These are phyloP conservation scores for Paramecium sexaurelia DNA, from an alignment of 73 alveolate species.

Conservation along the genomic window DNA sequence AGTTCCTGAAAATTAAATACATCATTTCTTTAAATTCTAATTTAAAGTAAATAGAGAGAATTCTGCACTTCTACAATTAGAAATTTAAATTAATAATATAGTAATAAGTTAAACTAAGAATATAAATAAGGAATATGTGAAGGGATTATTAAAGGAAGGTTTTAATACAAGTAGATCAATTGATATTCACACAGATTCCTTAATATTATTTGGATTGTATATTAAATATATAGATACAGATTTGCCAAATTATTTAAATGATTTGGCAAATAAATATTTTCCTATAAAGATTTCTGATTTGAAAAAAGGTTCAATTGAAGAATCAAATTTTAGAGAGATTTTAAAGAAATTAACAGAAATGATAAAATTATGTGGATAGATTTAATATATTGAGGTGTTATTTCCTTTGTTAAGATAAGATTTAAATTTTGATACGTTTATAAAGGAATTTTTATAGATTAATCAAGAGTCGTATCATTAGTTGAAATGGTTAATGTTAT, in stretches of 20 bases:
- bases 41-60: conserved; percentile 18
- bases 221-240: not conserved
- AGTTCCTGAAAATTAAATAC: not conserved
- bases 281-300: conserved; percentile 55
- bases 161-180: not conserved
- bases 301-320: conserved; percentile 52
- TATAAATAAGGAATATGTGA: not conserved
- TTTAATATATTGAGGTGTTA: conserved; percentile 56
- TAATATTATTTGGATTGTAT: conserved; percentile 41
- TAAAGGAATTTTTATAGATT: not conserved
- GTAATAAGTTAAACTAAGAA: not conserved
- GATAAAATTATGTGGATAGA: conserved; percentile 54
- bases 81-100: not conserved
- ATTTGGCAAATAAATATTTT: conserved; percentile 28
- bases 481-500: conserved; percentile 44
- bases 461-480: not conserved
- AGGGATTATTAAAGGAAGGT: not conserved
- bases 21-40: not conserved
- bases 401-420: conserved; percentile 59
- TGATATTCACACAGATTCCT: conserved; percentile 22
- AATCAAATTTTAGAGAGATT: conserved; percentile 30
- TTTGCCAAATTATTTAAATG: not conserved
- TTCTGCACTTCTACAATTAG: not conserved
- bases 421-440: not conserved
- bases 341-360: not conserved